Evolutionary conservation across 2,329 filamentous ascomycete species (phyloP).

Genomic region (Aspergillus sojae): DNA sequence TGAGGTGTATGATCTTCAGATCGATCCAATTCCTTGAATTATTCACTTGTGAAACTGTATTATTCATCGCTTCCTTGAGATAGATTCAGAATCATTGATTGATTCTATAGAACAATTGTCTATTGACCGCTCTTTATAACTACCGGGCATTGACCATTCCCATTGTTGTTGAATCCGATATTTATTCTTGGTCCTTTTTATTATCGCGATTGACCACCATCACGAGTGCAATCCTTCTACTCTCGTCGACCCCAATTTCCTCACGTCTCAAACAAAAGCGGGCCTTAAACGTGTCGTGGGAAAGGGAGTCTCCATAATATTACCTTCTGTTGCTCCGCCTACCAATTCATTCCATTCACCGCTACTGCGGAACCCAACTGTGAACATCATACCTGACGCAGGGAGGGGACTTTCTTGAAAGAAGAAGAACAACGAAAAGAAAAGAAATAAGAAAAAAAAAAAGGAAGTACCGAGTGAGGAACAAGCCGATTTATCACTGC

Average conservation of each 20-base stretch:
- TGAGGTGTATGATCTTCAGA: not conserved
- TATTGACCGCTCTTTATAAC: slow-evolving; percentile 4
- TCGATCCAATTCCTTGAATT: not conserved
- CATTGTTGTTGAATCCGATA: not conserved
- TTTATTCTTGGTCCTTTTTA: not conserved
- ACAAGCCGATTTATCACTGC: not conserved
- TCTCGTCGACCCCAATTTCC: not conserved
- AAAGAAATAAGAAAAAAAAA: not conserved
- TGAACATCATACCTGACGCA: slow-evolving; percentile 2
- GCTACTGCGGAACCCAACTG: slow-evolving; percentile 5
- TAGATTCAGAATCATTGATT: not conserved
- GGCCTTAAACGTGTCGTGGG: not conserved
- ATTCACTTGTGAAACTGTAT: not conserved
- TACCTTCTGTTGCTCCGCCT: slow-evolving; percentile 10
- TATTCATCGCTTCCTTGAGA: not conserved
- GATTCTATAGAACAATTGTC: slow-evolving; percentile 3
- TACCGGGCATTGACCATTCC: not conserved
- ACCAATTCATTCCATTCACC: slow-evolving; percentile 9
- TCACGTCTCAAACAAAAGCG: not conserved
- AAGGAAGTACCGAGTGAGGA: not conserved
- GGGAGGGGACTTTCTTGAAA: not conserved
- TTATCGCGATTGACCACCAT: not conserved
- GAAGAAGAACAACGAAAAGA: not conserved
- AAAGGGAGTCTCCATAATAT: slow-evolving; percentile 7
- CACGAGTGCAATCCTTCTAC: not conserved